A percentile compares a stretch with the other conserved stretches of the same genome.
phyloP scores from a whole-genome alignment of 2,329 filamentous ascomycete genomes.

The Penicillium sp. region DNA sequence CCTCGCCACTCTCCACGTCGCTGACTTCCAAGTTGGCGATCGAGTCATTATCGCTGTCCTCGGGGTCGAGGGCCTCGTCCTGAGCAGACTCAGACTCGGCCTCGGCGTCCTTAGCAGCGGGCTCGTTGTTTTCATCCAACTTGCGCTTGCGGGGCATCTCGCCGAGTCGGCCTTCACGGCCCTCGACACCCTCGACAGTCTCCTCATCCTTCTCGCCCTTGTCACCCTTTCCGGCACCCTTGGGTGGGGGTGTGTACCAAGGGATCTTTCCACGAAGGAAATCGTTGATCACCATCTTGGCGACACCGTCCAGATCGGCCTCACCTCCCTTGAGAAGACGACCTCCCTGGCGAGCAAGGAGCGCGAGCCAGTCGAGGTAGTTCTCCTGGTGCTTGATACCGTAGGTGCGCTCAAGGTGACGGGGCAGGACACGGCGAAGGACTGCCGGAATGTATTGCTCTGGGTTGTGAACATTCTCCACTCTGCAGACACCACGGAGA shows the following conservation, averaged over 20 bases:
- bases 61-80: conserved; percentile 40
- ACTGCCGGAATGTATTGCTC: conserved; percentile 92
- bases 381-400: conserved; percentile 76
- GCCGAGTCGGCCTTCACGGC: conserved; percentile 73
- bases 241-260: conserved; percentile 85
- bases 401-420: conserved; percentile 91
- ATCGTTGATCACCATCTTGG: conserved; percentile 95
- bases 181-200: conserved; percentile 52
- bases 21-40: conserved; percentile 45
- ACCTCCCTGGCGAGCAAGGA: conserved; percentile 82
- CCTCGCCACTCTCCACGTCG: conserved; percentile 42
- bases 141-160: conserved; percentile 82
- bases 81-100: conserved; percentile 30
- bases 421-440: conserved; percentile 73
- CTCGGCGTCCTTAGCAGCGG: conserved; percentile 27
- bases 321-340: conserved; percentile 88
- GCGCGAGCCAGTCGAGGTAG: conserved; percentile 78
- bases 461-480: conserved; percentile 94
- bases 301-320: conserved; percentile 88
- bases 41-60: conserved; percentile 43
- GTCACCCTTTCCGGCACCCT: conserved; percentile 50
- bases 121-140: conserved; percentile 53
- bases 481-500: conserved; percentile 83
- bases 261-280: conserved; percentile 93
- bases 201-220: conserved; percentile 48